phyloP scores from a whole-genome alignment of 116 monocot species.

The Posidonia oceanica region DNA sequence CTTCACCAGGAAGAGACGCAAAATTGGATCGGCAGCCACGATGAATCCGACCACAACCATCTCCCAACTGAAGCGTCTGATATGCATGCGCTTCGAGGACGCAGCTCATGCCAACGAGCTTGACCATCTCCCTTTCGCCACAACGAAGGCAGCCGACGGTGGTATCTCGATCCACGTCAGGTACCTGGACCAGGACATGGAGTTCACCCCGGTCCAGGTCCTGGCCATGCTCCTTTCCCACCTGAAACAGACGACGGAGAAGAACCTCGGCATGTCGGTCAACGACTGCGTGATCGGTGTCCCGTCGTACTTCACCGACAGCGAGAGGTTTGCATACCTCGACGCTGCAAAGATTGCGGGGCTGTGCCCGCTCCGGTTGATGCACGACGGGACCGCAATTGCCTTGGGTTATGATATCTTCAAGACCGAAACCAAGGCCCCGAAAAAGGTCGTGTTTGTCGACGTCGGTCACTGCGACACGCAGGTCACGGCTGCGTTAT shows the following conservation, averaged over 20 bases:
- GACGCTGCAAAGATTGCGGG: conserved; percentile 77
- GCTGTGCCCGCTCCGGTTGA: conserved; percentile 43
- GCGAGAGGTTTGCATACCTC: conserved; percentile 48
- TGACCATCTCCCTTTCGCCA: conserved; percentile 23
- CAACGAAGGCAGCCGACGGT: conserved; percentile 18
- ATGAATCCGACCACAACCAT: conserved; percentile 38
- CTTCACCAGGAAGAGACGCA: conserved; percentile 54
- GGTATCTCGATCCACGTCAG: conserved; percentile 28
- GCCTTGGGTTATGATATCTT: conserved; percentile 80
- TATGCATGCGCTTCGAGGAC: conserved; percentile 27
- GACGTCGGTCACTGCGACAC: conserved; percentile 86
- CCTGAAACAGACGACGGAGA: conserved; percentile 54
- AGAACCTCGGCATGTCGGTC: conserved; percentile 26
- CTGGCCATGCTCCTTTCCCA: conserved; percentile 70
- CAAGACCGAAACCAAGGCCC: conserved; percentile 19
- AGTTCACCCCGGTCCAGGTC: conserved; percentile 55
- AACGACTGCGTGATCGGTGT: conserved; percentile 63
- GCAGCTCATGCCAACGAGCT: conserved; percentile 26
- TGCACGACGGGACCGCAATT: conserved; percentile 72
- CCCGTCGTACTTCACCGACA: conserved; percentile 62
- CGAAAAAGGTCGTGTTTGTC: conserved; percentile 34
- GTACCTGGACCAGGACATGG: conserved; percentile 17
- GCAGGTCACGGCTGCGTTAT: conserved; percentile 53
- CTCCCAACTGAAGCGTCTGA: conserved; percentile 54
- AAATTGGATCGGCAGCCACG: conserved; percentile 39